These are phyloP conservation scores for Trametes elegans DNA, from an alignment of 768 basidiomycete species.

Conservation along the genomic window DNA sequence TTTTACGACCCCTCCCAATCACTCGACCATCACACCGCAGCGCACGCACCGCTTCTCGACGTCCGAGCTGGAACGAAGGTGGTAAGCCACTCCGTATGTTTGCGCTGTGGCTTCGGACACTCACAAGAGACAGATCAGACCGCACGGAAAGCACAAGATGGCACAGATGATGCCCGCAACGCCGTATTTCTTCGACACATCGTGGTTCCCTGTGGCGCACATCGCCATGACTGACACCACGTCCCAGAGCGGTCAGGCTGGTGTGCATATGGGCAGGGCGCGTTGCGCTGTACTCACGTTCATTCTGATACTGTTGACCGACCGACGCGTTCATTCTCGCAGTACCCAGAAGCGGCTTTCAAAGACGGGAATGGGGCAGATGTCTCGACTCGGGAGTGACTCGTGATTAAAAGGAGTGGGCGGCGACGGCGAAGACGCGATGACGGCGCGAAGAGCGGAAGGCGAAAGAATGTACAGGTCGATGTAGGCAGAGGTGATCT, in stretches of 20 bases:
- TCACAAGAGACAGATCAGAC: constrained; percentile 22
- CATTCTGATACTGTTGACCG: constrained; percentile 6
- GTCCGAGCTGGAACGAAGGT: constrained; percentile 11
- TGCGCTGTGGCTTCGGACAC: too few species aligned
- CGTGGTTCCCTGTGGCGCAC: constrained; percentile 33
- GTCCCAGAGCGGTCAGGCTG: background rate
- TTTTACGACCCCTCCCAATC: background rate
- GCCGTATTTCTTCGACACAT: constrained; percentile 29
- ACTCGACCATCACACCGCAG: constrained; percentile 25
- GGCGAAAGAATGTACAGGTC: too few species aligned
- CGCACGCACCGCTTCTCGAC: constrained; percentile 28
- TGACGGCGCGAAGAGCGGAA: too few species aligned
- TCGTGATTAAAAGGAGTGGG: background rate
- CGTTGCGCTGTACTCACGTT: background rate
- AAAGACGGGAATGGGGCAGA: background rate
- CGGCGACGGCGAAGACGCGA: background rate
- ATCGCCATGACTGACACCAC: constrained; percentile 25
- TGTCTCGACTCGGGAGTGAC: too few species aligned
- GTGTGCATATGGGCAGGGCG: background rate
- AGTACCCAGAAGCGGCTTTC: background rate
- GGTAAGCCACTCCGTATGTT: too few species aligned
- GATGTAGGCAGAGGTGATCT: too few species aligned
- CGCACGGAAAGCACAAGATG: constrained; percentile 30
- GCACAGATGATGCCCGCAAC: constrained; percentile 33
- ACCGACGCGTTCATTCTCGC: background rate